These are phyloP conservation scores for Boeremia lycopersici DNA, from an alignment of 2,329 filamentous ascomycete species.

Conservation along the genomic window DNA sequence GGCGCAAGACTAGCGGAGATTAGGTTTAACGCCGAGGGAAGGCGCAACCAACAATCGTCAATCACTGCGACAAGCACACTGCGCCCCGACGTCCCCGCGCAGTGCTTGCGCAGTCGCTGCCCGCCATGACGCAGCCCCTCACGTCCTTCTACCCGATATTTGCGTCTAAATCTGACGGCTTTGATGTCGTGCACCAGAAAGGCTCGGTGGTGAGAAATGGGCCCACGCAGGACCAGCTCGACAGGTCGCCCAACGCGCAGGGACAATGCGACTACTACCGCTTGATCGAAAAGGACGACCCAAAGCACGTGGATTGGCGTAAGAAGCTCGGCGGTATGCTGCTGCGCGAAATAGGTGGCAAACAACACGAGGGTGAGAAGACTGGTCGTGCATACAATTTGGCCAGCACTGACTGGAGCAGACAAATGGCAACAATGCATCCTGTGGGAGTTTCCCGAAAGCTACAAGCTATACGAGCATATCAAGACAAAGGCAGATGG, in stretches of 20 bases:
- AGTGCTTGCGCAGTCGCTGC: constrained; percentile 6
- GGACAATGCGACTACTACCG: constrained; percentile 63
- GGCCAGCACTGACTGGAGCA: constrained; percentile 7
- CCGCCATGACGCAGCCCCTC: constrained; percentile 45
- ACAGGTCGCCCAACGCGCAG: constrained; percentile 58
- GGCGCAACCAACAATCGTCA: not conserved
- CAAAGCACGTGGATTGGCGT: constrained; percentile 63
- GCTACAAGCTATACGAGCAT: constrained; percentile 64
- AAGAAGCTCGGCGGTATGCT: constrained; percentile 66
- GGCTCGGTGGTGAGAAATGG: constrained; percentile 58
- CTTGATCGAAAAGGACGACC: constrained; percentile 55
- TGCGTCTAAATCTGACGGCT: constrained; percentile 56
- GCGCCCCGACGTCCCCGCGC: constrained; percentile 3
- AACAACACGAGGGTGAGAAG: constrained; percentile 37
- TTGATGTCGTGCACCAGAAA: constrained; percentile 56
- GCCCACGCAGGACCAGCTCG: constrained; percentile 58
- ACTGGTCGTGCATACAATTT: not conserved
- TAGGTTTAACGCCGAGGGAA: constrained; percentile 8
- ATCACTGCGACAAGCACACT: constrained; percentile 1
- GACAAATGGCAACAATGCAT: constrained; percentile 54
- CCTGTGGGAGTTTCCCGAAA: constrained; percentile 60
- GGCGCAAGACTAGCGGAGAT: constrained; percentile 12
- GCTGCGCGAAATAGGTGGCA: constrained; percentile 55
- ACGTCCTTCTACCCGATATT: constrained; percentile 57
- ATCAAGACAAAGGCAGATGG: constrained; percentile 59